Base-by-base conservation (phyloP, 768 basidiomycete species). In the Tylopilus plumbeoviolaceoides region DNA sequence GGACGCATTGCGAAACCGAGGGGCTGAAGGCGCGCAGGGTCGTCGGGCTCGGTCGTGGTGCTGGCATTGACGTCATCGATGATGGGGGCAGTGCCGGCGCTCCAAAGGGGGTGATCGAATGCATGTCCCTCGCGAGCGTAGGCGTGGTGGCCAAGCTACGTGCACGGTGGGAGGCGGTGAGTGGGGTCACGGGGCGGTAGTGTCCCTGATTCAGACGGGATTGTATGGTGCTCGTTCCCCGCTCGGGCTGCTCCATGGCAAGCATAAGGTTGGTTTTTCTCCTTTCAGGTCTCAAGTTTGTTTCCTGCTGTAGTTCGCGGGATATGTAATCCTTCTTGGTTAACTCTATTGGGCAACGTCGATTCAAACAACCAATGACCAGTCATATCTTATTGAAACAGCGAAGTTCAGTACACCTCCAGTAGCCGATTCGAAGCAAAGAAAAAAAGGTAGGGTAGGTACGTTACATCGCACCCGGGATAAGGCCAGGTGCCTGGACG, bases 71-170 rank as follows among this genome's bases (percentile, higher is more conserved):
- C 1, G 42, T 7, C 1, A 12, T 28, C 4, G 25, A 10, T 9
- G 31, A 15, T 7, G 25, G 11, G 3, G 30, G 10, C 17, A 17
- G 25, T 30, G 21, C 18, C 15, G 51, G n/a, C n/a, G n/a, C n/a
- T n/a, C n/a, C 23, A 14, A 48, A 17, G 14, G 39, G 25, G 31
- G 2, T 18, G 42, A 23, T 28, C 17, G 54, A 44, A 17, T 51
- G 36, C 2, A 20, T 45, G 36, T n/a, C 39, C 9, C 27, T 57
- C 23, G 40, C 31, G 9, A 4, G 51, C 28, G 47, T 53, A 6
- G 63, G 63, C 6, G 53, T 62, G 44, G 63, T 63, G 33, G 53
- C 63, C 1, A 65, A 31, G 40, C 25, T 65, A 36, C 55, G 63
- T 43, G 60, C 48, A 27, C 55, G 50, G 36, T 63, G 63, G 63